These are phyloP conservation scores for Umbelopsis isabellina DNA, from an alignment of 192 early-diverging fungal genomes.

Conservation along the genomic window DNA sequence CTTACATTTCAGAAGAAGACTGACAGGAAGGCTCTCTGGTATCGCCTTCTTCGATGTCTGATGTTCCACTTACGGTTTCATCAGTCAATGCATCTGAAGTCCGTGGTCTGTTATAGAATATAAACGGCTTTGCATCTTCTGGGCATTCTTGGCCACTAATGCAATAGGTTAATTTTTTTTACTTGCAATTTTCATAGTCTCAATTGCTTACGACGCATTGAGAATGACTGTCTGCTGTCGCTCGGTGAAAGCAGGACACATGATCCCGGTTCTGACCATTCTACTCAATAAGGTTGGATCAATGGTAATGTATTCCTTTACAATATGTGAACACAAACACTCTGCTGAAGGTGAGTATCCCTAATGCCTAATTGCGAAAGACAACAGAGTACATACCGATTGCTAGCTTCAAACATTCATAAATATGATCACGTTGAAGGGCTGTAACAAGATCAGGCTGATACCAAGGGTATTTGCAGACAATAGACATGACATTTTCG, in stretches of 20 bases:
- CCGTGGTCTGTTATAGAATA: background rate
- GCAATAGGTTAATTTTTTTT: background rate
- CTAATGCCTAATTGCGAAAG: background rate
- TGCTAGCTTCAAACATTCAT: conserved; percentile 29
- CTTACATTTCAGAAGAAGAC: too few species aligned
- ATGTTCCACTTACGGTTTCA: too few species aligned
- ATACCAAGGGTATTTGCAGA: conserved; percentile 79
- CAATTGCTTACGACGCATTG: conserved; percentile 16
- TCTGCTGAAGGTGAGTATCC: conserved; percentile 34
- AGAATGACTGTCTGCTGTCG: conserved; percentile 69
- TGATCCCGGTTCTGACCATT: conserved; percentile 66
- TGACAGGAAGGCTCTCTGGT: too few species aligned
- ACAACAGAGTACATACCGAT: background rate
- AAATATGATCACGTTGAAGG: conserved; percentile 76
- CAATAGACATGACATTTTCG: conserved; percentile 72
- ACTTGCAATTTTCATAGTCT: background rate
- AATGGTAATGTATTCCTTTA: conserved; percentile 55
- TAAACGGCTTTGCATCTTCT: conserved; percentile 8
- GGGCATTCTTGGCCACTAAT: conserved; percentile 3
- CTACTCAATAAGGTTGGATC: conserved; percentile 51
- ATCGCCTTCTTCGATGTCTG: too few species aligned
- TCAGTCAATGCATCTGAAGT: too few species aligned
- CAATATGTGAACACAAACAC: conserved; percentile 56
- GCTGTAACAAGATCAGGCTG: conserved; percentile 58
- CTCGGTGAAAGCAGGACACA: conserved; percentile 69